phyloP scores from a whole-genome alignment of 495 filamentous ascomycete genomes.

The Bryoglossum gracile region DNA sequence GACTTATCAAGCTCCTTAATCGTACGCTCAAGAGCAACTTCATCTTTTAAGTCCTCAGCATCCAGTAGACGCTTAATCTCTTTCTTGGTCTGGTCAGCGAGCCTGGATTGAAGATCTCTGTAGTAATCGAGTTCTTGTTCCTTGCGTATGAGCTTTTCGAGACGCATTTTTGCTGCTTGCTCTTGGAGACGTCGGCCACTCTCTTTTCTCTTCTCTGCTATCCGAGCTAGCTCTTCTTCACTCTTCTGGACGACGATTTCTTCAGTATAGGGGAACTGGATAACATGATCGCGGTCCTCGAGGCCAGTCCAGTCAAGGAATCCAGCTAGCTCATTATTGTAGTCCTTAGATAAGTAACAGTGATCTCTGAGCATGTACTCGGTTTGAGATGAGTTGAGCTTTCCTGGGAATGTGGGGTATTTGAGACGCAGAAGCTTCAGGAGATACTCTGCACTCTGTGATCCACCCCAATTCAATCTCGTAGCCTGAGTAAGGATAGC shows the following conservation, averaged over 20 bases:
- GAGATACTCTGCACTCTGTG: conserved; percentile 81
- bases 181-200: conserved; percentile 87
- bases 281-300: conserved; percentile 77
- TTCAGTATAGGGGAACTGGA: conserved; percentile 92
- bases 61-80: conserved; percentile 80
- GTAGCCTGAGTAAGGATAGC: conserved; percentile 76
- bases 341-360: conserved; percentile 81
- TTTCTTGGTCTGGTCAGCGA: conserved; percentile 69
- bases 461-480: conserved; percentile 90
- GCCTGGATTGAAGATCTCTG: conserved; percentile 63
- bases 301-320: conserved; percentile 84
- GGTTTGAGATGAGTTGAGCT: conserved; percentile 74
- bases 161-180: conserved; percentile 91
- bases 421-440: conserved; percentile 86
- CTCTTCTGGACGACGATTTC: conserved; percentile 81
- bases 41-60: conserved; percentile 84
- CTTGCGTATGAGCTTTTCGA: conserved; percentile 91
- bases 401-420: conserved; percentile 81
- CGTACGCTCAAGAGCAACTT: conserved; percentile 67
- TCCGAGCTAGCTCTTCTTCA: conserved; percentile 80
- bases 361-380: conserved; percentile 83
- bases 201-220: conserved; percentile 89
- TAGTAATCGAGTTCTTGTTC: conserved; percentile 94
- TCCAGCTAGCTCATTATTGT: conserved; percentile 61
- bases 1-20: conserved; percentile 84